phyloP scores from a whole-genome alignment of 2,329 filamentous ascomycete genomes.

The Xylariaceae sp. region DNA sequence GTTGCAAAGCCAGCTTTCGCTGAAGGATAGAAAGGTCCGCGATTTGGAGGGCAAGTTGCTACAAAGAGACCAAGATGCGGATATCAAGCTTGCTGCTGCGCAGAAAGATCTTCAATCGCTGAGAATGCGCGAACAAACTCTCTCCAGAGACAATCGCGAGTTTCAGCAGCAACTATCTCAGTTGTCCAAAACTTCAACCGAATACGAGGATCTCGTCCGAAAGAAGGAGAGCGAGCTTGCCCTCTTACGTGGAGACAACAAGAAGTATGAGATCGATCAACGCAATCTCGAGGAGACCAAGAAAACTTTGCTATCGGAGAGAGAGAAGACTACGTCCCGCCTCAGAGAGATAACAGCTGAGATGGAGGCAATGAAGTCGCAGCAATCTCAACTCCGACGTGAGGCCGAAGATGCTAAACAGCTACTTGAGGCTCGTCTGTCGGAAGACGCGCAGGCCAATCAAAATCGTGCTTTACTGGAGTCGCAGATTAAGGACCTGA shows the following conservation, averaged over 20 bases:
- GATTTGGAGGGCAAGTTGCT: slow-evolving; percentile 83
- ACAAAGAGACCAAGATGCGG: slow-evolving; percentile 81
- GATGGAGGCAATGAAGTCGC: slow-evolving; percentile 78
- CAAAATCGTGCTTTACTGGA: slow-evolving; percentile 81
- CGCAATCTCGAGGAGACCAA: slow-evolving; percentile 76
- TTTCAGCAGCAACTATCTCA: slow-evolving; percentile 82
- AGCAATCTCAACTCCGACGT: slow-evolving; percentile 78
- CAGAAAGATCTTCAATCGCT: slow-evolving; percentile 75
- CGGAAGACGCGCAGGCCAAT: slow-evolving; percentile 80
- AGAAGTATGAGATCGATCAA: slow-evolving; percentile 77
- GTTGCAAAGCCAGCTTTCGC: slow-evolving; percentile 80
- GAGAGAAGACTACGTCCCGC: slow-evolving; percentile 70
- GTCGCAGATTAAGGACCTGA: slow-evolving; percentile 81
- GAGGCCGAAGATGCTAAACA: slow-evolving; percentile 86
- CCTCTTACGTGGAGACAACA: slow-evolving; percentile 78
- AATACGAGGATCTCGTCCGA: slow-evolving; percentile 89
- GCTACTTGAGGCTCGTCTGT: slow-evolving; percentile 81
- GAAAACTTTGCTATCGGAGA: slow-evolving; percentile 65
- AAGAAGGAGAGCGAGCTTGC: slow-evolving; percentile 92
- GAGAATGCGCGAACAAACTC: slow-evolving; percentile 70
- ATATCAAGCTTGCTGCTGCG: slow-evolving; percentile 73
- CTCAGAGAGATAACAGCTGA: slow-evolving; percentile 85
- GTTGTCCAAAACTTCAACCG: slow-evolving; percentile 84
- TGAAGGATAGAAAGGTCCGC: slow-evolving; percentile 86
- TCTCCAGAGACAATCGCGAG: slow-evolving; percentile 75